Percentiles rank a stretch among this genome's conserved stretches.
Evolutionary conservation across 1,284 basidiomycete genomes (phyloP).

Genomic region (Cryptococcus wingfieldii): DNA sequence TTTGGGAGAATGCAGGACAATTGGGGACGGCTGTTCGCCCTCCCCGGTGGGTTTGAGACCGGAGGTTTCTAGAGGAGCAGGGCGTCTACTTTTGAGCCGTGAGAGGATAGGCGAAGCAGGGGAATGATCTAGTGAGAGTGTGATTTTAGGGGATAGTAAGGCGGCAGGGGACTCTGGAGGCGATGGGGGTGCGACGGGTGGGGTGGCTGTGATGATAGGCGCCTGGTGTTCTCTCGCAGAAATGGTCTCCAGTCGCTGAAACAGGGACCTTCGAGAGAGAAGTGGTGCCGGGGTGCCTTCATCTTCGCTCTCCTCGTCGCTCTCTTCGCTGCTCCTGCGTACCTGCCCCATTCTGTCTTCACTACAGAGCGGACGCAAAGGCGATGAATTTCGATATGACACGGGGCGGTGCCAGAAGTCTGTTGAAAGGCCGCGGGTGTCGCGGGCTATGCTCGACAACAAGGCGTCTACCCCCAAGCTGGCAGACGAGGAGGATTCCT

Average conservation of each 20-base stretch:
- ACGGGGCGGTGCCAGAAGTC: slow-evolving; percentile 32
- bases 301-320: background rate
- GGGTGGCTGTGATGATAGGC: background rate
- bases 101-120: slow-evolving; percentile 8
- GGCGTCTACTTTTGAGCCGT: slow-evolving; percentile 2
- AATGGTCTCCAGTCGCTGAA: slow-evolving; percentile 17
- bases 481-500: slow-evolving; percentile 2
- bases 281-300: slow-evolving; percentile 2
- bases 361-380: slow-evolving; percentile 12
- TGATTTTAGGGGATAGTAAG: slow-evolving; percentile 26
- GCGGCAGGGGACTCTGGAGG: background rate
- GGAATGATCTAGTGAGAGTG: slow-evolving; percentile 20
- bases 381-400: slow-evolving; percentile 19
- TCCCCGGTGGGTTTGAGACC: slow-evolving; percentile 2
- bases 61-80: slow-evolving; percentile 5
- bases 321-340: background rate
- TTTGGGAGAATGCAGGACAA: slow-evolving; percentile 37
- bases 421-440: slow-evolving; percentile 37
- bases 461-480: slow-evolving; percentile 28
- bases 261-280: slow-evolving; percentile 16
- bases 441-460: slow-evolving; percentile 35
- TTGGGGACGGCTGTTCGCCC: slow-evolving; percentile 21
- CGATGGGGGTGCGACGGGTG: background rate
- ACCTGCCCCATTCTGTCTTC: background rate
- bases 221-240: slow-evolving; percentile 18